Percentiles rank a stretch among this genome's conserved stretches.
phyloP scores from a whole-genome alignment of 148 eudicot species.

The Fagopyrum homotropicum region DNA sequence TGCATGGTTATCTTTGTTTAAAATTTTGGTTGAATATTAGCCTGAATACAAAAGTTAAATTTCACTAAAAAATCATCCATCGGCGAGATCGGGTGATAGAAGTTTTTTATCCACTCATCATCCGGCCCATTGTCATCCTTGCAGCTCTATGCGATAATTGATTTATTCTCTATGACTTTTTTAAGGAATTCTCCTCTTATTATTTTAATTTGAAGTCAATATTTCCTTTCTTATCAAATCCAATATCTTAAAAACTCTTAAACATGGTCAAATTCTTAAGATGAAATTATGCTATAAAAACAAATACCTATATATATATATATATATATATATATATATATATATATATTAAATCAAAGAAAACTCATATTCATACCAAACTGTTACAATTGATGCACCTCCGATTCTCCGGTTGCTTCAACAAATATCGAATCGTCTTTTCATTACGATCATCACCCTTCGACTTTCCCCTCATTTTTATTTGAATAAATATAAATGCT shows the following conservation, averaged over 20 bases:
- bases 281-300: neutral
- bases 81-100: too few relatives aligned
- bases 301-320: neutral
- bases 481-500: neutral
- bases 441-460: conserved; percentile 62
- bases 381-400: conserved; percentile 83
- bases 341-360: neutral
- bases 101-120: too few relatives aligned
- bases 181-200: too few relatives aligned
- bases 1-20: too few relatives aligned
- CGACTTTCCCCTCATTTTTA: conserved; percentile 21
- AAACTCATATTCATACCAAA: conserved; percentile 43
- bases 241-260: neutral
- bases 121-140: too few relatives aligned
- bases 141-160: too few relatives aligned
- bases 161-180: too few relatives aligned
- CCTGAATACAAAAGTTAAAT: too few relatives aligned
- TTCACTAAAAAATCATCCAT: too few relatives aligned
- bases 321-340: too few relatives aligned
- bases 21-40: too few relatives aligned
- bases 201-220: too few relatives aligned
- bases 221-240: neutral
- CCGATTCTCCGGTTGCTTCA: conserved; percentile 63
- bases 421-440: conserved; percentile 55
- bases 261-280: neutral